Conservation (phyloP, 2,329 filamentous ascomycete species). For the Exophiala alcalophila region DNA sequence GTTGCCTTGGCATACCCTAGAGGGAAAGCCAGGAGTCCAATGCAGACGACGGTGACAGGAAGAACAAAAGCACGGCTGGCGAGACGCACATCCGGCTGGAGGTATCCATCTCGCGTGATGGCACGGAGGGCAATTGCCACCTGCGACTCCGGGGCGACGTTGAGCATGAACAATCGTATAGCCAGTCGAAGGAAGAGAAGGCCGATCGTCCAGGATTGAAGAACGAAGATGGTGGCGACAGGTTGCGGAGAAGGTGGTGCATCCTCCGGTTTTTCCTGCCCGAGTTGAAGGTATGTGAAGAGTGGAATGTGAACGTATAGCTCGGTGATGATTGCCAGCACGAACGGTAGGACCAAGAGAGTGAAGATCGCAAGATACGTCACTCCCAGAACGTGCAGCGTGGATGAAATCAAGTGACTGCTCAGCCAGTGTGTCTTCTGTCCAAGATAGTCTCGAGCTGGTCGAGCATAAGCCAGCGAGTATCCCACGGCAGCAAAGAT, state of each 20-base stretch:
- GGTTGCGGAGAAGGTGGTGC: neutral
- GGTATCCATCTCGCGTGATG: slow-evolving; percentile 70
- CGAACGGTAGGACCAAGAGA: slow-evolving; percentile 72
- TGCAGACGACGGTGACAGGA: slow-evolving; percentile 64
- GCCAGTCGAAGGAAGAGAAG: slow-evolving; percentile 82
- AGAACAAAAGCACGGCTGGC: slow-evolving; percentile 85
- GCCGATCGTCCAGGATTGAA: slow-evolving; percentile 92
- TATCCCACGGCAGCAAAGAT: slow-evolving; percentile 69
- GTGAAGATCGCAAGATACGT: slow-evolving; percentile 74
- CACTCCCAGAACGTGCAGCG: slow-evolving; percentile 50
- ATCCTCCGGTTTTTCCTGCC: slow-evolving; percentile 7
- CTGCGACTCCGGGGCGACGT: slow-evolving; percentile 48
- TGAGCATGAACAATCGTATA: slow-evolving; percentile 59
- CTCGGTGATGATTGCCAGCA: slow-evolving; percentile 77
- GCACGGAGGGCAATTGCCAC: slow-evolving; percentile 71
- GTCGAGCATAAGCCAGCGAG: slow-evolving; percentile 50
- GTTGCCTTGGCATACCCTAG: slow-evolving; percentile 52
- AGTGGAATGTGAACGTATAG: slow-evolving; percentile 85
- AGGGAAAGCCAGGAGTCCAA: slow-evolving; percentile 63
- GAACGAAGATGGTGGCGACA: slow-evolving; percentile 69
- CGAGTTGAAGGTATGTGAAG: slow-evolving; percentile 65
- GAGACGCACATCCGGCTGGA: slow-evolving; percentile 72
- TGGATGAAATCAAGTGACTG: slow-evolving; percentile 21
- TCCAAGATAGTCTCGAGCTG: slow-evolving; percentile 11
- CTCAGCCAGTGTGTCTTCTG: slow-evolving; percentile 17